phyloP scores from a whole-genome alignment of 192 early-diverging fungal species.

The Rhizophagus clarus region DNA sequence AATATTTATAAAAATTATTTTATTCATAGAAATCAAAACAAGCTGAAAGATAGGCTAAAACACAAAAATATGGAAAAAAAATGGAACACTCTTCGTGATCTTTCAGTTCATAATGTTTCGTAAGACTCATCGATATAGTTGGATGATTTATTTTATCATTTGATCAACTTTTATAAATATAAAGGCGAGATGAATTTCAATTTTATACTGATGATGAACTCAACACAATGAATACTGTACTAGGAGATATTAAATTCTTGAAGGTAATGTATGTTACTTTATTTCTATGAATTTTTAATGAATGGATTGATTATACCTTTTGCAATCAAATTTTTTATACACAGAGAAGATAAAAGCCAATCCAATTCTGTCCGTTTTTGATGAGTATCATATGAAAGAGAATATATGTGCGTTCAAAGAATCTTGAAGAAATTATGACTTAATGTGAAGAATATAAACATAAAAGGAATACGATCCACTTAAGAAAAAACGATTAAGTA shows the following conservation, averaged over 20 bases:
- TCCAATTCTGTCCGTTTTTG: constrained; percentile 86
- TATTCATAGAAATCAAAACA: constrained; percentile 57
- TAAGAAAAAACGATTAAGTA: constrained; percentile 79
- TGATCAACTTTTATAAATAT: not conserved
- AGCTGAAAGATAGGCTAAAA: constrained; percentile 64
- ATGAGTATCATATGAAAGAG: constrained; percentile 80
- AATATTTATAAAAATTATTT: too few species aligned
- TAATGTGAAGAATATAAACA: constrained; percentile 76
- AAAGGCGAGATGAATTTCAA: constrained; percentile 49
- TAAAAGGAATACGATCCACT: constrained; percentile 71
- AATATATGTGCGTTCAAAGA: constrained; percentile 69
- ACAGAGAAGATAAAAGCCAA: constrained; percentile 46
- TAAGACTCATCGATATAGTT: constrained; percentile 29
- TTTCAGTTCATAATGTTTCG: constrained; percentile 59
- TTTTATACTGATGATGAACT: constrained; percentile 65
- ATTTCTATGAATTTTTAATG: too few species aligned
- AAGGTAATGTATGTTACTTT: too few species aligned
- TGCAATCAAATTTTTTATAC: not conserved
- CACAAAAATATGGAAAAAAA: constrained; percentile 61
- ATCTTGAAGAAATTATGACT: constrained; percentile 76
- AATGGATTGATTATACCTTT: too few species aligned
- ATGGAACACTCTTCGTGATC: constrained; percentile 48
- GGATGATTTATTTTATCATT: constrained; percentile 14
- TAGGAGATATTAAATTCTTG: constrained; percentile 65
- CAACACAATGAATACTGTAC: constrained; percentile 59